A percentile compares a stretch with the other conserved stretches of the same genome.
Evolutionary conservation across 2,329 filamentous ascomycete genomes (phyloP).

Genomic region (Metarhizium brunneum): DNA sequence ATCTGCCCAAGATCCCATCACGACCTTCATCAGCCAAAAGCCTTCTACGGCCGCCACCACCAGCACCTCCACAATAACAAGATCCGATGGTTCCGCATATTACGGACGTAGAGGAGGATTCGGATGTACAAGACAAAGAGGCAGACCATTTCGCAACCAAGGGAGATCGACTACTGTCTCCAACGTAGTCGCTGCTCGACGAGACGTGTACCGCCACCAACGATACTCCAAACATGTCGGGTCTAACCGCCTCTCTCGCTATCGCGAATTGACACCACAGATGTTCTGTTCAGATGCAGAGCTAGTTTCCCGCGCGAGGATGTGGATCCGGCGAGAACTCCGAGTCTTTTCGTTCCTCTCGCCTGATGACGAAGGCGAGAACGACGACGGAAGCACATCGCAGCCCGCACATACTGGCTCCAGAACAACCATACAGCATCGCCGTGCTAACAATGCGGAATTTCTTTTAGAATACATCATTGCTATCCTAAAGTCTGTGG

Average conservation of each 20-base stretch:
- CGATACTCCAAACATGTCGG: slow-evolving; percentile 77
- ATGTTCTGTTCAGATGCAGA: slow-evolving; percentile 54
- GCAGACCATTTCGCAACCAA: slow-evolving; percentile 4
- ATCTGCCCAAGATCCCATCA: slow-evolving; percentile 35
- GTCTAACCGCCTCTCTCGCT: slow-evolving; percentile 67
- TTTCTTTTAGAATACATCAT: slow-evolving; percentile 82
- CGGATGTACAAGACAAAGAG: neutral
- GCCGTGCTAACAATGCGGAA: slow-evolving; percentile 52
- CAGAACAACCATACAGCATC: slow-evolving; percentile 32
- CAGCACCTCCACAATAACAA: slow-evolving; percentile 2
- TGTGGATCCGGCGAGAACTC: slow-evolving; percentile 76
- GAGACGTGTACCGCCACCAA: slow-evolving; percentile 61
- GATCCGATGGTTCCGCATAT: no score
- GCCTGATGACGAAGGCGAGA: slow-evolving; percentile 14
- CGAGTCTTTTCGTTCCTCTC: slow-evolving; percentile 70
- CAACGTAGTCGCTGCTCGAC: slow-evolving; percentile 38
- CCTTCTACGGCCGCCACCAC: neutral
- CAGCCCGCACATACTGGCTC: neutral
- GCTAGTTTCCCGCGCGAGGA: slow-evolving; percentile 66
- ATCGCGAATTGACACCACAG: slow-evolving; percentile 61
- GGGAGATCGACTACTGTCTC: neutral
- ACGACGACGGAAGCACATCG: slow-evolving; percentile 12
- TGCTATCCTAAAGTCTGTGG: slow-evolving; percentile 72
- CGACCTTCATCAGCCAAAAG: slow-evolving; percentile 42
- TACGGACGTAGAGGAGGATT: neutral